Percentiles rank a stretch among this genome's conserved stretches.
phyloP scores from a whole-genome alignment of 1,284 basidiomycete species.

The Grifola frondosa region DNA sequence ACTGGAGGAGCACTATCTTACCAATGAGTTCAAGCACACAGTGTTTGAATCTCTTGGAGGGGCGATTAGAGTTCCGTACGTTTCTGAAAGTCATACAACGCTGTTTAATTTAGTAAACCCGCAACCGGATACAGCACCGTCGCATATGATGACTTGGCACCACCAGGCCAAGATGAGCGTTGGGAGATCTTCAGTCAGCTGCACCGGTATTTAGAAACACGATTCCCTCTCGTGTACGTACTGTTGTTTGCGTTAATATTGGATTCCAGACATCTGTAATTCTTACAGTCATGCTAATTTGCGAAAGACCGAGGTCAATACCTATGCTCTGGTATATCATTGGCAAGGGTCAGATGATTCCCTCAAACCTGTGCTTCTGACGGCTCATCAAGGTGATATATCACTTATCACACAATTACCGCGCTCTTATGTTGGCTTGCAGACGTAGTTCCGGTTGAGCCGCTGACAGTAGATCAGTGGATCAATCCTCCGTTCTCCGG shows the following conservation, averaged over 20 bases:
- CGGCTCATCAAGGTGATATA: constrained; percentile 59
- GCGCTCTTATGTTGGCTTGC: neutral
- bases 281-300: constrained; percentile 48
- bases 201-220: constrained; percentile 40
- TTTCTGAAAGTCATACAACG: constrained; percentile 3
- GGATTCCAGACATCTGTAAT: constrained; percentile 7
- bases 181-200: constrained; percentile 44
- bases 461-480: constrained; percentile 52
- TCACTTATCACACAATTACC: neutral
- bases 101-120: neutral
- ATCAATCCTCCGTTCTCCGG: constrained; percentile 36
- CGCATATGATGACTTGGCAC: constrained; percentile 28
- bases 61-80: constrained; percentile 45
- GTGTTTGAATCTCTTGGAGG: constrained; percentile 43
- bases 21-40: constrained; percentile 37
- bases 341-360: constrained; percentile 56
- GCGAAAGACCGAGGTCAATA: constrained; percentile 55
- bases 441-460: constrained; percentile 61
- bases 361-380: constrained; percentile 65
- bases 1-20: constrained; percentile 36
- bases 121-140: constrained; percentile 22
- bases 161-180: constrained; percentile 41
- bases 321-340: constrained; percentile 64
- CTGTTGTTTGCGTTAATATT: neutral
- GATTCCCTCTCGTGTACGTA: constrained; percentile 43